Evolutionary conservation across 352 stramenopile species (phyloP).

Genomic region (Pythium myriotylum): DNA sequence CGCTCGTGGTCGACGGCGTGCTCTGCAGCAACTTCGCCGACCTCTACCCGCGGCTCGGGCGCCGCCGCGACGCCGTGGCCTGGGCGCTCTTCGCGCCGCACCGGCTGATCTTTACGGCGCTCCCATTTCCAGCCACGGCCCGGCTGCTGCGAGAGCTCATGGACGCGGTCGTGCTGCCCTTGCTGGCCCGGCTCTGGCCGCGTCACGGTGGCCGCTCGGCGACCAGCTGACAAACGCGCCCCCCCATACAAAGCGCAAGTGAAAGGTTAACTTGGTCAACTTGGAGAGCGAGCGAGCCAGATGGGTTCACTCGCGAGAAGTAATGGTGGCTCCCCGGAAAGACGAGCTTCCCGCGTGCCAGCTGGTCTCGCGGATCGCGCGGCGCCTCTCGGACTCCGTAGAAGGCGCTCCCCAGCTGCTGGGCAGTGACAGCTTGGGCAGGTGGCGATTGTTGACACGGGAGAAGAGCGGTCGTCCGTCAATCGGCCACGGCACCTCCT

Average conservation of each 20-base stretch:
- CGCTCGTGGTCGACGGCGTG: conserved; percentile 64
- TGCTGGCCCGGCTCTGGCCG: conserved; percentile 27
- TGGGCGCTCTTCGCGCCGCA: conserved; percentile 57
- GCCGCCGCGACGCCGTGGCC: conserved; percentile 34
- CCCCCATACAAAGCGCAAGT: conserved; percentile 20
- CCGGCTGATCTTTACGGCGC: conserved; percentile 47
- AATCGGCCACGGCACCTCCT: conserved; percentile 1
- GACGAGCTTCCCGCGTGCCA: too few species aligned
- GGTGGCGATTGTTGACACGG: conserved; percentile 25
- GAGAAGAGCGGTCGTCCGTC: neutral
- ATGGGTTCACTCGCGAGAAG: neutral
- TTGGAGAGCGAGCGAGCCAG: neutral
- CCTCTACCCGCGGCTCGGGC: conserved; percentile 43
- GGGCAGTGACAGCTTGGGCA: conserved; percentile 3
- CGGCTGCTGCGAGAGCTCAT: conserved; percentile 45
- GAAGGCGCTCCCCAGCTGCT: conserved; percentile 12
- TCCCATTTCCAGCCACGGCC: conserved; percentile 50
- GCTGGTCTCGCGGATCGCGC: too few species aligned
- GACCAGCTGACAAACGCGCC: conserved; percentile 5
- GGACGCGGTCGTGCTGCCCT: conserved; percentile 49
- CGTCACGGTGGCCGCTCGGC: conserved; percentile 6
- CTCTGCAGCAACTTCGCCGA: conserved; percentile 83
- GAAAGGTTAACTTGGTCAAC: neutral
- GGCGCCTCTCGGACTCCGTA: neutral
- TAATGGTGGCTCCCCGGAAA: conserved; percentile 1